Base-by-base conservation (phyloP, 164 flowering plant species). In the Platanus orientalis region DNA sequence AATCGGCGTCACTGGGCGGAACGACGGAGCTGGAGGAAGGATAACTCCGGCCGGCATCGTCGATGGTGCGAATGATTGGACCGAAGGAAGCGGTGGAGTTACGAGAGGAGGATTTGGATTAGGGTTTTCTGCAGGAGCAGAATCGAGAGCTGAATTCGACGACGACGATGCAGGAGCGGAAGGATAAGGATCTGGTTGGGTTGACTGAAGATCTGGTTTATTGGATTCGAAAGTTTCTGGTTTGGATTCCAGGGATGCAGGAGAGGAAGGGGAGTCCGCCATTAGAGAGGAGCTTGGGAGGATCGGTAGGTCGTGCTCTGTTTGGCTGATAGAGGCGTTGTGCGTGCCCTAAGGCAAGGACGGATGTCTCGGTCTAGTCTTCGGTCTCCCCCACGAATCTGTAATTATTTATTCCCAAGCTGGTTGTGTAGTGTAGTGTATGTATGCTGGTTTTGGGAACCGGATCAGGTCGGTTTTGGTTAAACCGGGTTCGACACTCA, bases 211-310 rank as follows among this genome's bases (percentile, higher is more conserved):
- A 19, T 34, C 59, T 6, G 73, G 74, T 24, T 54, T 64, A 42
- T 69, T 78, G 47, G 79, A 21, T 23, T 76, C 76, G n/a, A 83
- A 21, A 3, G 52, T 54, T 30, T 64, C 73, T 9, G 71, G 50
- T 20, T 62, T 71, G 39, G 71, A 52, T 24, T 76, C 84, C 42
- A 47, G 50, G 59, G 70, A 59, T 16, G 75, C 72, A 21, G 89
- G 55, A 26, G 86, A 70, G 0, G 83, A 57, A 4, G 81, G 73
- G 67, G 84, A 17, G 20, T 68, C 85, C 69, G 84, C 88, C 90
- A 81, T 83, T 44, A 42, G 21, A 54, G 60, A 16, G n/a, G n/a
- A 57, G 26, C 39, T n/a, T 36, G 9, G 30, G 14, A 24, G 16
- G 56, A 13, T 20, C 12, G 5, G 7, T 1, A 3, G 2, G 53